Conservation (phyloP, 2,329 filamentous ascomycete species). For the Colletotrichum sp. region DNA sequence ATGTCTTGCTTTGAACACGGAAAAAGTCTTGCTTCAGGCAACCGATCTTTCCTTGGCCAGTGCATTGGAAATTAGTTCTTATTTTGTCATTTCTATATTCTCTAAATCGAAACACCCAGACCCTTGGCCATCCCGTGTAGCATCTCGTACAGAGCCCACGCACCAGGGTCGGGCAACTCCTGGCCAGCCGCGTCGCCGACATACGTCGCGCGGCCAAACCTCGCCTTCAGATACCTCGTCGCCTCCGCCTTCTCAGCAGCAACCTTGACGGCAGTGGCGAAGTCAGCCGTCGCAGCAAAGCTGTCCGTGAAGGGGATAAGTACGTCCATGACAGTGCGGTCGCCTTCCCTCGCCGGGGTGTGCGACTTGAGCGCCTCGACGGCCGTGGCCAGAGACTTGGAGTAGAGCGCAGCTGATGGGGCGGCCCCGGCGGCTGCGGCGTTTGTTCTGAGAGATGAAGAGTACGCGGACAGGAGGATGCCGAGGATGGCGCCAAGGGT, state of each 20-base stretch:
- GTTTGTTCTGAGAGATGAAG: constrained; percentile 20
- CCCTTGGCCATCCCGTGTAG: constrained; percentile 8
- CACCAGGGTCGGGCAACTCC: constrained; percentile 32
- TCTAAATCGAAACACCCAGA: not conserved
- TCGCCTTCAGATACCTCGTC: constrained; percentile 29
- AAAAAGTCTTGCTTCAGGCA: not conserved
- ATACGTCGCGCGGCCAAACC: constrained; percentile 32
- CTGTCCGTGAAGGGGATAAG: constrained; percentile 24
- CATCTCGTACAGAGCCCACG: constrained; percentile 35
- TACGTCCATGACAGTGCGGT: constrained; percentile 29
- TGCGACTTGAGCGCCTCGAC: constrained; percentile 28
- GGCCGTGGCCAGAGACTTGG: constrained; percentile 24
- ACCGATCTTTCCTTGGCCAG: not conserved
- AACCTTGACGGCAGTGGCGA: constrained; percentile 42
- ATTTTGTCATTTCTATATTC: not conserved
- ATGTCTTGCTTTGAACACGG: no score
- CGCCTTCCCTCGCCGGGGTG: constrained; percentile 30
- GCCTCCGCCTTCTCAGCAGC: constrained; percentile 33
- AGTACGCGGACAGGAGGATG: constrained; percentile 30
- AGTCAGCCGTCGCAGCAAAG: constrained; percentile 20
- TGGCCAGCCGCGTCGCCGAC: constrained; percentile 31
- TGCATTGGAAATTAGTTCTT: not conserved
- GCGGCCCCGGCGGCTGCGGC: not conserved
- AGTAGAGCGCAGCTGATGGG: constrained; percentile 20
- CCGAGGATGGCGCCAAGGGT: constrained; percentile 38